Evolutionary conservation across 495 filamentous ascomycete genomes (phyloP), one percentile per base, ranked within the genome.

Genomic region (Amorphotheca resinae): DNA sequence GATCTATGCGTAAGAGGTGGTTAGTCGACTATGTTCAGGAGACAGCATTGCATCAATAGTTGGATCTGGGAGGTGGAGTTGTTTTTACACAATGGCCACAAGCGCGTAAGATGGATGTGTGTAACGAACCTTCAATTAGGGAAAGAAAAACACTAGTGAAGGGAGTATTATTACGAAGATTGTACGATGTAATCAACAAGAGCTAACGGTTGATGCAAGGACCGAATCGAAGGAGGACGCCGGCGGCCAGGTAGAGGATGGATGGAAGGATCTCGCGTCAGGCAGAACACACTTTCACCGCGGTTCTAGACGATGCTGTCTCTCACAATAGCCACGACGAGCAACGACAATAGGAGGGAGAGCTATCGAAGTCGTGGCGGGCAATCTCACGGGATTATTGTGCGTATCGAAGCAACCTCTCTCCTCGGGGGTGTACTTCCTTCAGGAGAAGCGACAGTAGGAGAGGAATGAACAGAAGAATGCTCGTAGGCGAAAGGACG

Each of bases 221-320:
- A 57, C 55, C 59, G 63, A 69, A 65, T 61, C 49, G 59, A 68
- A 56, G 41, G 28, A 69, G 67, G 69, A 64, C 67, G 69, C 69
- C 68, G 62, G 69, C 69, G 69, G 64, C 70, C 69, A 63, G 53
- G n/a, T n/a, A n/a, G 47, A 44, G 44, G 39, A 48, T 43, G 41
- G 43, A 50, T 48, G 46, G 51, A 55, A 63, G 34, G 58, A 52
- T 53, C 41, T 56, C 56, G 56, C 53, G 61, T 59, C 58, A 51
- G 46, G 54, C 62, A 61, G 60, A 61, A 62, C 55, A 64, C 68
- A 67, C 66, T 71, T 34, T 65, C 59, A 73, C 68, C 68, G 65
- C 62, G 67, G 58, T 55, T 49, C 55, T 47, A 46, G 36, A 55
- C 35, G 48, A 52, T 48, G 40, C 25, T 39, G 45, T 5, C 25